phyloP scores from a whole-genome alignment of 2,329 filamentous ascomycete species.

The Thyridium curvatum region DNA sequence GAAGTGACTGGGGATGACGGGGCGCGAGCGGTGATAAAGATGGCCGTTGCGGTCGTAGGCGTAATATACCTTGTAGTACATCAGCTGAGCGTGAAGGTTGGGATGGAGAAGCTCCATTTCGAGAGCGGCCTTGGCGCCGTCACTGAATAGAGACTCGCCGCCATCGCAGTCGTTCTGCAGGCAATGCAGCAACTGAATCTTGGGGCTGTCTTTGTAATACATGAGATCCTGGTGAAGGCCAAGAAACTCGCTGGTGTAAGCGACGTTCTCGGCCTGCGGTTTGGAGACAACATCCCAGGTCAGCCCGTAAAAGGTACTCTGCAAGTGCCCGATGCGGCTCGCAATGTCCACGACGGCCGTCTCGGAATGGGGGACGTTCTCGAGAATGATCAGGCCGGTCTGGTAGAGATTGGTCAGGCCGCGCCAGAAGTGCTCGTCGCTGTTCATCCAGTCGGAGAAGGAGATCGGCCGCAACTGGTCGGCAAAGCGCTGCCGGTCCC shows the following conservation, averaged over 20 bases:
- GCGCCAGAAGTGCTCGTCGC: slow-evolving; percentile 48
- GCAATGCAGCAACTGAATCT: slow-evolving; percentile 84
- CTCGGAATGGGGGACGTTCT: slow-evolving; percentile 63
- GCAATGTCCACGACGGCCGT: slow-evolving; percentile 62
- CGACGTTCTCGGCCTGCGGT: slow-evolving; percentile 81
- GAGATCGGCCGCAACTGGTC: slow-evolving; percentile 44
- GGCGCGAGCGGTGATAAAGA: slow-evolving; percentile 54
- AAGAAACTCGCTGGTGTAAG: slow-evolving; percentile 76
- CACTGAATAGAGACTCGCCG: slow-evolving; percentile 84
- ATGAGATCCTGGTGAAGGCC: slow-evolving; percentile 91
- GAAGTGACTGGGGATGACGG: slow-evolving; percentile 40
- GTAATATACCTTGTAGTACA: slow-evolving; percentile 55
- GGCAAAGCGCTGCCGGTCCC: slow-evolving; percentile 31
- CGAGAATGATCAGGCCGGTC: slow-evolving; percentile 72
- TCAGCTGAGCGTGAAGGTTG: slow-evolving; percentile 54
- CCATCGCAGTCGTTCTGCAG: slow-evolving; percentile 72
- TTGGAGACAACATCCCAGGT: slow-evolving; percentile 88
- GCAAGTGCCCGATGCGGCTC: slow-evolving; percentile 66
- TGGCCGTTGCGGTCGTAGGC: slow-evolving; percentile 63
- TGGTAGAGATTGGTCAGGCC: slow-evolving; percentile 57
- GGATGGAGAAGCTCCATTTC: slow-evolving; percentile 24
- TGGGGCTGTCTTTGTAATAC: slow-evolving; percentile 74
- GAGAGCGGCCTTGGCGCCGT: slow-evolving; percentile 58
- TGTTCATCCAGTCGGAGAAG: slow-evolving; percentile 66
- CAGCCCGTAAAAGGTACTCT: slow-evolving; percentile 83